A percentile compares a stretch with the other conserved stretches of the same genome.
These are phyloP conservation scores for Macrolepiota fuliginosa DNA, from an alignment of 768 basidiomycete genomes.

Conservation along the genomic window DNA sequence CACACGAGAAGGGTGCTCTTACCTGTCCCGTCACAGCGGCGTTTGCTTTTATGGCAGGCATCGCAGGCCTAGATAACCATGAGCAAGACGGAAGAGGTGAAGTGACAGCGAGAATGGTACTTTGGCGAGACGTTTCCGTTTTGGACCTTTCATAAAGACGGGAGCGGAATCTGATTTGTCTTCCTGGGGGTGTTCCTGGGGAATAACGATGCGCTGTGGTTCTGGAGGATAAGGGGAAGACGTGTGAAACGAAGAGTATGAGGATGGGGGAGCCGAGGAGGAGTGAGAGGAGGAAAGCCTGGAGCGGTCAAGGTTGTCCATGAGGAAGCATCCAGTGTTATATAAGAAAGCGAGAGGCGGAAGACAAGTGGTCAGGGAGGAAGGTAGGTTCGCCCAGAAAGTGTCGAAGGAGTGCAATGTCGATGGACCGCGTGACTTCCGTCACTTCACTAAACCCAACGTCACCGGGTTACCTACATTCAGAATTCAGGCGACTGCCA, in stretches of 20 bases:
- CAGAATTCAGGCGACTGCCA: neutral
- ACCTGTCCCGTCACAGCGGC: constrained; percentile 83
- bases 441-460: neutral
- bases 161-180: constrained; percentile 28
- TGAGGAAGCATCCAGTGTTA: constrained; percentile 19
- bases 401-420: constrained; percentile 3
- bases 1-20: constrained; percentile 23
- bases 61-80: constrained; percentile 58
- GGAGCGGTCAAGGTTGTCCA: constrained; percentile 34
- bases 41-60: constrained; percentile 83
- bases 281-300: constrained; percentile 12
- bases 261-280: constrained; percentile 13
- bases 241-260: constrained; percentile 22
- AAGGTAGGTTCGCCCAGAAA: constrained; percentile 7
- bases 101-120: constrained; percentile 21
- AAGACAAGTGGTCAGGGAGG: constrained; percentile 2
- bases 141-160: constrained; percentile 43
- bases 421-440: neutral
- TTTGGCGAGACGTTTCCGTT: constrained; percentile 56
- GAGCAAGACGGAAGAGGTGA: constrained; percentile 5
- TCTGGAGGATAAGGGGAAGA: constrained; percentile 13
- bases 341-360: constrained; percentile 17
- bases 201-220: constrained; percentile 8
- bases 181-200: constrained; percentile 21
- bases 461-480: constrained; percentile 3